Conservation (phyloP, 1,284 basidiomycete species). For the Ganoderma leucocontextum region DNA sequence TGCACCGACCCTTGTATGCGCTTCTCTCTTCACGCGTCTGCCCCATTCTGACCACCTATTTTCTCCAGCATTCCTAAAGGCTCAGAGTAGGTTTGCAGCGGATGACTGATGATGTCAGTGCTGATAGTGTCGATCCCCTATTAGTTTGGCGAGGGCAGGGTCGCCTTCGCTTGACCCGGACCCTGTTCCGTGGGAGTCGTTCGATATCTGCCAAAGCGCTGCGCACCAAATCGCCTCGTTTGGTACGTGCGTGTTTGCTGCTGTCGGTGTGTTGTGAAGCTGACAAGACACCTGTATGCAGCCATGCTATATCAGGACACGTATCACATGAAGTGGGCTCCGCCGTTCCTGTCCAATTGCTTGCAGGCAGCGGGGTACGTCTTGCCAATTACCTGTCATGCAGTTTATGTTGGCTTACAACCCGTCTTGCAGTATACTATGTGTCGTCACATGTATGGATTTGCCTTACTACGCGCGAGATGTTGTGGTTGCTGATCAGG, state of each 20-base stretch:
- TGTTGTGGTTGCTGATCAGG: slow-evolving; percentile 17
- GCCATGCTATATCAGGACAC: slow-evolving; percentile 68
- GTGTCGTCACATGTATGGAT: slow-evolving; percentile 70
- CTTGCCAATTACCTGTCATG: neutral
- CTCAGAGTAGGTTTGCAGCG: slow-evolving; percentile 57
- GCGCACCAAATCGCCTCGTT: slow-evolving; percentile 78
- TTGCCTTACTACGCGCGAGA: neutral
- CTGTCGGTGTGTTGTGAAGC: neutral
- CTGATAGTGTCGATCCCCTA: neutral
- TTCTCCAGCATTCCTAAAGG: slow-evolving; percentile 69
- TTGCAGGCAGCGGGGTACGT: slow-evolving; percentile 80
- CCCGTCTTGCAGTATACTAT: slow-evolving; percentile 64
- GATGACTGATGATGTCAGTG: slow-evolving; percentile 47
- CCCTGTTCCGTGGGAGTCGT: slow-evolving; percentile 59
- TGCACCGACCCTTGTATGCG: slow-evolving; percentile 85
- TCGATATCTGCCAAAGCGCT: slow-evolving; percentile 80
- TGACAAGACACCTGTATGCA: slow-evolving; percentile 37
- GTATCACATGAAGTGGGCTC: slow-evolving; percentile 69
- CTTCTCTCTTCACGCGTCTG: neutral
- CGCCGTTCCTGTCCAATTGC: slow-evolving; percentile 77
- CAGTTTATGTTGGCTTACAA: slow-evolving; percentile 16
- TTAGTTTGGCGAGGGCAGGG: slow-evolving; percentile 16
- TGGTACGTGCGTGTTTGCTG: slow-evolving; percentile 49
- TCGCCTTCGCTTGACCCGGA: slow-evolving; percentile 30
- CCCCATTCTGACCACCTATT: slow-evolving; percentile 13